Conservation (phyloP, 179 eudicot genomes). For the Sideroxylon spinosum region DNA sequence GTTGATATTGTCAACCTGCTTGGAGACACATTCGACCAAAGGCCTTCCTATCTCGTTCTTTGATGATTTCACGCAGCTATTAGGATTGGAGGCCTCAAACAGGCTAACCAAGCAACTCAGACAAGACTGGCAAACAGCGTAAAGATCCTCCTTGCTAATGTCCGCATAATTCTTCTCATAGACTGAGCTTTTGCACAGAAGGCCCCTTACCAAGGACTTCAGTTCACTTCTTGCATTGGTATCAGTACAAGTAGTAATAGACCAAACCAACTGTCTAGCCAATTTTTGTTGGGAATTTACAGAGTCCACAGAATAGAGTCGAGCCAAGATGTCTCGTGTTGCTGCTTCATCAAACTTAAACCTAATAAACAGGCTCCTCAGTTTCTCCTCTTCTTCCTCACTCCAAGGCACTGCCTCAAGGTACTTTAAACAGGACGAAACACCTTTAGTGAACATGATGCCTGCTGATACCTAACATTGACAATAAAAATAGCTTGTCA, state of each 20-base stretch:
- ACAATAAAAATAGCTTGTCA: neutral
- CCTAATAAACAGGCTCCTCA: constrained; percentile 54
- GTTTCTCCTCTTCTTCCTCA: constrained; percentile 95
- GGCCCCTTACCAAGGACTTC: constrained; percentile 74
- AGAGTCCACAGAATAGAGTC: constrained; percentile 47
- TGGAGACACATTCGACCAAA: constrained; percentile 58
- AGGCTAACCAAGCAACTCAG: constrained; percentile 41
- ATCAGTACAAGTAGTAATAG: constrained; percentile 55
- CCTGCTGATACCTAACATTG: constrained; percentile 61
- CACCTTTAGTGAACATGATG: constrained; percentile 63
- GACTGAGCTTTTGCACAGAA: constrained; percentile 68
- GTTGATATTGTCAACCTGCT: constrained; percentile 80
- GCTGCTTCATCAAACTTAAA: constrained; percentile 51
- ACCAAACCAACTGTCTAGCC: constrained; percentile 56
- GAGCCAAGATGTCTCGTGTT: constrained; percentile 52
- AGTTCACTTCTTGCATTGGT: constrained; percentile 75
- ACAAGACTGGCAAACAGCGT: constrained; percentile 54
- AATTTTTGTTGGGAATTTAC: constrained; percentile 46
- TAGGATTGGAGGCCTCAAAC: constrained; percentile 40
- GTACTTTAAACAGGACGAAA: constrained; percentile 70
- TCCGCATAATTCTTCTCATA: constrained; percentile 59
- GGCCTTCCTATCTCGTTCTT: constrained; percentile 42
- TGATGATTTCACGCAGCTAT: constrained; percentile 15
- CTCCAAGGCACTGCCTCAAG: constrained; percentile 96
- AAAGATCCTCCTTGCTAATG: constrained; percentile 62